Conservation (phyloP, 2,329 filamentous ascomycete species). For the Colletotrichum cordylinicola region DNA sequence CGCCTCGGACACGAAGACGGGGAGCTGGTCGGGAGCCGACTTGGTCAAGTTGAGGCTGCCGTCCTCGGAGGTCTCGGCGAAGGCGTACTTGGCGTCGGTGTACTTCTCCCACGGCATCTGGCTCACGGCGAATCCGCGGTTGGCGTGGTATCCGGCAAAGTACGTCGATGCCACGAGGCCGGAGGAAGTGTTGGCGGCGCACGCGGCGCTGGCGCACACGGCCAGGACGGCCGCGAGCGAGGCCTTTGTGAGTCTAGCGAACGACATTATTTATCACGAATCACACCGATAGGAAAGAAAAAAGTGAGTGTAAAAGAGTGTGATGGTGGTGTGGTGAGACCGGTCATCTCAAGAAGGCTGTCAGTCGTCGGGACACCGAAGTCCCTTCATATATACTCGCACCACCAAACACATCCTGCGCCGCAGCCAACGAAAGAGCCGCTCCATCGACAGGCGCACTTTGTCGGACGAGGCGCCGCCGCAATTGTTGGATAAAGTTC, state of each 20-base stretch:
- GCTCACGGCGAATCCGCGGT: background rate
- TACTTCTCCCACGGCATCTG: constrained; percentile 19
- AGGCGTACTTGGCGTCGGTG: constrained; percentile 17
- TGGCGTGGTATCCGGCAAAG: constrained; percentile 16
- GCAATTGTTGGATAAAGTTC: constrained; percentile 10
- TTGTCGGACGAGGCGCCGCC: background rate
- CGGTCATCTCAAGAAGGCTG: background rate
- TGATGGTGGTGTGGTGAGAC: background rate
- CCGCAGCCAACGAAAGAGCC: background rate
- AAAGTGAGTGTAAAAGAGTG: background rate
- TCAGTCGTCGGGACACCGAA: background rate
- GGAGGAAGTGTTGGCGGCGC: background rate
- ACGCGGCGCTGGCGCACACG: constrained; percentile 3
- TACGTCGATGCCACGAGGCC: constrained; percentile 11
- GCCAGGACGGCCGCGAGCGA: constrained; percentile 11
- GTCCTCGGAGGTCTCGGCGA: constrained; percentile 8
- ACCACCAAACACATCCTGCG: background rate
- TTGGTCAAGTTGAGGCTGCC: constrained; percentile 8
- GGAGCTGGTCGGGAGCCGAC: constrained; percentile 10
- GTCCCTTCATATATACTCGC: background rate
- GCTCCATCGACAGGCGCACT: background rate
- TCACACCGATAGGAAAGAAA: background rate
- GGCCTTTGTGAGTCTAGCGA: background rate
- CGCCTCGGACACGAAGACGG: constrained; percentile 2
- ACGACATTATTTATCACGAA: background rate